These are phyloP conservation scores for Calvatia gigantea DNA, from an alignment of 768 basidiomycete species.

Conservation along the genomic window DNA sequence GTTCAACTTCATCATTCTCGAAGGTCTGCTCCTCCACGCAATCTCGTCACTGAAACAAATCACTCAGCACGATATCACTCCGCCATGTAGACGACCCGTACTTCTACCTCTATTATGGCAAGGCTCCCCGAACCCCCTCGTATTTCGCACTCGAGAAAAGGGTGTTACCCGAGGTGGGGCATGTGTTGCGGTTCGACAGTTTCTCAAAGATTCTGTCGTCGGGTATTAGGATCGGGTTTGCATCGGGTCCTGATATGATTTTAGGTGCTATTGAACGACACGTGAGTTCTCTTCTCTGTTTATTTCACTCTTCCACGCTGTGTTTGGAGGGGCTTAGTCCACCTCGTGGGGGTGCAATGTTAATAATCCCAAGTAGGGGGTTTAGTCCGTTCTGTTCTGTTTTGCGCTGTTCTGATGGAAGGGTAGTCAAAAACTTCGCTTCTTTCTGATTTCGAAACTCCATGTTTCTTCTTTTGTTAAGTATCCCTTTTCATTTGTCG, in stretches of 20 bases:
- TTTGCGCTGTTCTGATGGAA: background rate
- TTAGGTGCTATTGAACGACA: conserved; percentile 68
- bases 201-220: conserved; percentile 80
- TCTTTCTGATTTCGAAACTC: background rate
- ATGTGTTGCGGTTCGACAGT: conserved; percentile 86
- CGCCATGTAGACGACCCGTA: conserved; percentile 74
- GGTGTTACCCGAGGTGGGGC: conserved; percentile 57
- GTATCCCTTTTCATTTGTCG: conserved; percentile 4
- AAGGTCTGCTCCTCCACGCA: conserved; percentile 48
- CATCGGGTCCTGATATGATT: conserved; percentile 67
- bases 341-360: too few relatives aligned
- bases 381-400: background rate
- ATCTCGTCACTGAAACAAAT: background rate
- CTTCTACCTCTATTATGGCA: conserved; percentile 74
- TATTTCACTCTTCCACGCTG: background rate
- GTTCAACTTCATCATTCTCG: conserved; percentile 78
- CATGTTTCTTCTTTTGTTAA: background rate
- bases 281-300: conserved; percentile 34
- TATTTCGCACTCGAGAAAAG: conserved; percentile 81
- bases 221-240: conserved; percentile 80
- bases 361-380: too few relatives aligned
- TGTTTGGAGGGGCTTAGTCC: background rate
- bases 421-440: background rate
- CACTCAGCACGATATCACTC: background rate
- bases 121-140: conserved; percentile 58